Evolutionary conservation across 2,329 filamentous ascomycete genomes (phyloP).

Genomic region (Alternaria viburni): DNA sequence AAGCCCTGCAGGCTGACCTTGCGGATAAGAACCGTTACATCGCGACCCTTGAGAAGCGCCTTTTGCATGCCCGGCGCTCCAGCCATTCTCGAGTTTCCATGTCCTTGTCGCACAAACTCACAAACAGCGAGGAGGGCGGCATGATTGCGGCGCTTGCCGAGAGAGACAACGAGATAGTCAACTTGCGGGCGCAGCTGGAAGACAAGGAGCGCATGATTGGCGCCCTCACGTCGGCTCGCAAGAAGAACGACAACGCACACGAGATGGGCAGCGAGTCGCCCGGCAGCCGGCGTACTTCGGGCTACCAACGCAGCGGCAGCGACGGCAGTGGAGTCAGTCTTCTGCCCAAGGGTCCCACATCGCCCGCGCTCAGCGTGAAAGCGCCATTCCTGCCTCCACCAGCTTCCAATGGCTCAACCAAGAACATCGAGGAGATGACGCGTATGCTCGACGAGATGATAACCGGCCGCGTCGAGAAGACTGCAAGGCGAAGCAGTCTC

Average conservation of each 20-base stretch:
- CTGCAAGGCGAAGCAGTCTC: slow-evolving; percentile 57
- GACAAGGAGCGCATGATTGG: slow-evolving; percentile 95
- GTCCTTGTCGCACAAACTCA: slow-evolving; percentile 69
- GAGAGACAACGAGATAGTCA: slow-evolving; percentile 90
- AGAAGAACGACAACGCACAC: slow-evolving; percentile 84
- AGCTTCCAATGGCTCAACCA: slow-evolving; percentile 49
- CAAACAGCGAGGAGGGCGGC: slow-evolving; percentile 78
- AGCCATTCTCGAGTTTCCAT: slow-evolving; percentile 88
- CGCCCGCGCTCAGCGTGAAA: slow-evolving; percentile 20
- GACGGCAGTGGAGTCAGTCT: slow-evolving; percentile 40
- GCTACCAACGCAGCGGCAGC: slow-evolving; percentile 37
- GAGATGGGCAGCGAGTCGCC: slow-evolving; percentile 48
- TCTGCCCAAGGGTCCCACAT: slow-evolving; percentile 33
- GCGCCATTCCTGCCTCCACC: slow-evolving; percentile 20
- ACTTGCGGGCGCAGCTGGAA: slow-evolving; percentile 85
- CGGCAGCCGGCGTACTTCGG: slow-evolving; percentile 44
- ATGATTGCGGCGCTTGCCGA: slow-evolving; percentile 76
- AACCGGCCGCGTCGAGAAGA: slow-evolving; percentile 71
- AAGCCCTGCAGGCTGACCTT: slow-evolving; percentile 91
- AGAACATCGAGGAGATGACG: slow-evolving; percentile 89
- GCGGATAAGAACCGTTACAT: slow-evolving; percentile 98
- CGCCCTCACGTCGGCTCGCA: slow-evolving; percentile 82
- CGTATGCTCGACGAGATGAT: slow-evolving; percentile 97
- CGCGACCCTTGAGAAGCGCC: slow-evolving; percentile 85
- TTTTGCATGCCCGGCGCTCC: slow-evolving; percentile 86